Evolutionary conservation across 768 basidiomycete species (phyloP), one percentile per base, ranked within the genome.

Genomic region (Xerocomus spinulosus): DNA sequence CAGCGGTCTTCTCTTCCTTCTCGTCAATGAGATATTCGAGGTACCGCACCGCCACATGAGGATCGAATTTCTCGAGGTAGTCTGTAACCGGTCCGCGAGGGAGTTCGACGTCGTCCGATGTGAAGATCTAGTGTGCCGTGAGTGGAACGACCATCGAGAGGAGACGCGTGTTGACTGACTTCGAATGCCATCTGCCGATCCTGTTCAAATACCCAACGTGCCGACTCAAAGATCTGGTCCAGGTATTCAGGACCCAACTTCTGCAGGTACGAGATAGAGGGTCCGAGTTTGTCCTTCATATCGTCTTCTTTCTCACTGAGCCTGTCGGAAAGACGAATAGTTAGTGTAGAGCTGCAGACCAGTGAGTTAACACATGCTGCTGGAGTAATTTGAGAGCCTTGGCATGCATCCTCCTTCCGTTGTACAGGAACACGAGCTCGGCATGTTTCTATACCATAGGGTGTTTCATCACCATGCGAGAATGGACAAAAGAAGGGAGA

Each of bases 371-470:
- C 12, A 67, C 89, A 54, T 54, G 96, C 95, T 90, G 80, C 61
- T 80, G 78, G n/a, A 99, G 75, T 28, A 98, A 74, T 24, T 78
- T 71, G 53, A 99, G 67, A 0, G 95, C 93, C 63, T 94, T 87
- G 0, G 74, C 74, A 57, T 99, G 96, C 92, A 95, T 96, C 70
- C 88, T 87, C 74, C 93, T 93, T 29, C 92, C 92, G 55, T 91
- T 81, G 62, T 97, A 99, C 25, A 98, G 68, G 63, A 90, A 91
- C 38, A 91, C 81, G 30, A 99, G 77, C 61, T 98, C 96, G 0
- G 82, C 77, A 61, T 81, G 90, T 85, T 93, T 95, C 94, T 98
- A 52, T 28, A 4, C 3, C 43, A 44, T 6, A 21, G 5, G 29
- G 42, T 20, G 18, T 5, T 38, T 48, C 5, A 25, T 17, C 18